These are phyloP conservation scores for Podila horticola DNA, from an alignment of 192 early-diverging fungal species.

Conservation along the genomic window DNA sequence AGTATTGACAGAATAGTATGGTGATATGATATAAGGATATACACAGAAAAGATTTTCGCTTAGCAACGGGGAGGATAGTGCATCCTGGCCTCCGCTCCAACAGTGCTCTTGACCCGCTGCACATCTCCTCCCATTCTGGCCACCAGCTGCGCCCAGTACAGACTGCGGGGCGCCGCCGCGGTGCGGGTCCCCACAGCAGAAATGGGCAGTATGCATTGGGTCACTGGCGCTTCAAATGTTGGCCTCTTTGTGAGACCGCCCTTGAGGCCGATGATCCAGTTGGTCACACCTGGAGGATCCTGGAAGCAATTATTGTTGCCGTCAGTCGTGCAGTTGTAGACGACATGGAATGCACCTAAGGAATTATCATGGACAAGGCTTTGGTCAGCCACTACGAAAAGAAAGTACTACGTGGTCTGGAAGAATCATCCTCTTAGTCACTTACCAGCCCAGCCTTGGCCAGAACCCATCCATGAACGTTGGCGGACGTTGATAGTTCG, in stretches of 20 bases:
- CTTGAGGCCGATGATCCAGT: constrained; percentile 39
- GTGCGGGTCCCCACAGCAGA: too few relatives aligned
- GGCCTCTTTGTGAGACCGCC: constrained; percentile 6
- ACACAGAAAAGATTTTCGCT: background rate
- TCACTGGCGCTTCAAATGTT: constrained; percentile 16
- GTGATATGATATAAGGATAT: background rate
- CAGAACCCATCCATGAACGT: constrained; percentile 47
- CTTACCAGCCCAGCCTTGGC: constrained; percentile 49
- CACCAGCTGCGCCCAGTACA: constrained; percentile 44
- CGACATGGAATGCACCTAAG: constrained; percentile 38
- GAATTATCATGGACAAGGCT: background rate
- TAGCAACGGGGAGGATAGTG: constrained; percentile 20
- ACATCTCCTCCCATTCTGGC: constrained; percentile 33
- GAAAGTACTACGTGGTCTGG: too few relatives aligned
- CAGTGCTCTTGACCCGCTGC: constrained; percentile 25
- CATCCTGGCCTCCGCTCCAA: constrained; percentile 19
- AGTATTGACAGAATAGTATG: background rate
- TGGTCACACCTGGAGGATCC: constrained; percentile 29
- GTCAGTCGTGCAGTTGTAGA: constrained; percentile 33
- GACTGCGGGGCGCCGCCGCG: constrained; percentile 19
- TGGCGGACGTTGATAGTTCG: constrained; percentile 34
- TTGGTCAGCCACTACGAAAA: background rate
- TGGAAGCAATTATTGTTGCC: constrained; percentile 34
- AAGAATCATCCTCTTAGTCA: background rate
- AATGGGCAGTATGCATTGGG: background rate